Evolutionary conservation across 2,329 filamentous ascomycete genomes (phyloP), one percentile per base, ranked within the genome.

Genomic region (Zymoseptoria brevis): DNA sequence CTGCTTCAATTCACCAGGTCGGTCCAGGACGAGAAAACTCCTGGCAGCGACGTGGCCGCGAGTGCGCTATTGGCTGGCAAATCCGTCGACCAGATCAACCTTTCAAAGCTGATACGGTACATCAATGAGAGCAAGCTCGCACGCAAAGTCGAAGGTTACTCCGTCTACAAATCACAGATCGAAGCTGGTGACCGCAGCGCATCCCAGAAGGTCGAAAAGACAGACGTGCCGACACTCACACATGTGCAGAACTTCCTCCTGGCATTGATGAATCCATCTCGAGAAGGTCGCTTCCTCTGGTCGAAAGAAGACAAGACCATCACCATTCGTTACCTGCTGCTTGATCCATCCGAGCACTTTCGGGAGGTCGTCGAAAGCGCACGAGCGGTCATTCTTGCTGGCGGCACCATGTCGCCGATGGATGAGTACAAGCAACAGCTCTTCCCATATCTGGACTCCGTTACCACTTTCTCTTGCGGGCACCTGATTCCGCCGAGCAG

Each of bases 321-420:
- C 19, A 79, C 81, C 21, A 76, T 97, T 11, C 90, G 86, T 50
- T 99, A 96, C 71, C 84, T 96, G 66, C 82, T 99, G 4, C 82
- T 99, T 0, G 94, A 96, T 30, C 93, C 94, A 0, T 92, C 92
- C 0, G 86, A 93, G 67, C 90, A 95, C 65, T 97, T 99, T 74
- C 87, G 87, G 7, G 88, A 92, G 9, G 88, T 97, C 55, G 90
- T 93, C 1, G 85, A 89, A 29, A 86, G 88, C 62, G 90, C 94
- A 0, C 82, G 91, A 59, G 89, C 93, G 1, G 88, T 99, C 3
- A 87, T 99, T 50, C 79, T 99, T 3, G 94, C 92, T 0, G 94
- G 94, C 59, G 94, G 94, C 21, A 99, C 94, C 24, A 97, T 99
- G 94, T 96, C 94, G 2, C 94, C 94, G 74, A 96, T 97, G 78